Conservation (phyloP, 2,329 filamentous ascomycete genomes). For the Domatiomyces catenatus region DNA sequence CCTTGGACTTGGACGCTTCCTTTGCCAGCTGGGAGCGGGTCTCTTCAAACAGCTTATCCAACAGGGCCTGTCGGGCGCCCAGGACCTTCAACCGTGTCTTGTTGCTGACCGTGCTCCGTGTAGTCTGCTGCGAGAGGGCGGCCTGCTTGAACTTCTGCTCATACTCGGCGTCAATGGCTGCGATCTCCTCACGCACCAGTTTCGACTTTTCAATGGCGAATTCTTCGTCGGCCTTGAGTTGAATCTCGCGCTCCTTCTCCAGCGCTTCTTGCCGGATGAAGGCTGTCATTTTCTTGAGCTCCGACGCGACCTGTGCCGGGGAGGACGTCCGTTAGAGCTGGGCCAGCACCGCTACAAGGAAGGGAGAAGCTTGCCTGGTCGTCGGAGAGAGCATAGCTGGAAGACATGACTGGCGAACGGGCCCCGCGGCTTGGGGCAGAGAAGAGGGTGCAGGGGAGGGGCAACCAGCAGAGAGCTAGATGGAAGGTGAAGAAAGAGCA, state of each 20-base stretch:
- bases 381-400: constrained; percentile 83
- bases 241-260: constrained; percentile 93
- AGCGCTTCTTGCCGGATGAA: constrained; percentile 98
- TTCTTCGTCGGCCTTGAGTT: constrained; percentile 96
- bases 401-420: constrained; percentile 57
- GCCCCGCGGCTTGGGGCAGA: constrained; percentile 8
- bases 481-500: not conserved
- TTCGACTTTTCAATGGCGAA: constrained; percentile 99
- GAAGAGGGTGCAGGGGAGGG: constrained; percentile 6
- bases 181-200: constrained; percentile 88
- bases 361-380: constrained; percentile 57
- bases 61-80: constrained; percentile 70
- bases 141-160: constrained; percentile 99
- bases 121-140: constrained; percentile 97
- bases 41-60: constrained; percentile 76
- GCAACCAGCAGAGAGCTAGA: not conserved
- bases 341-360: not conserved
- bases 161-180: constrained; percentile 81
- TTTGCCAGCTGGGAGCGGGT: constrained; percentile 57
- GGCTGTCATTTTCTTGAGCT: constrained; percentile 99
- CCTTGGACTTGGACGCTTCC: constrained; percentile 50
- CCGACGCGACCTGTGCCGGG: constrained; percentile 63
- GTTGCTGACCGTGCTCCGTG: constrained; percentile 87
- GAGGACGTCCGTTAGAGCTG: constrained; percentile 8
- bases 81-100: constrained; percentile 86